Percentiles rank a stretch among this genome's conserved stretches.
phyloP scores from a whole-genome alignment of 257 asterid genomes.

The Solanum boliviense region DNA sequence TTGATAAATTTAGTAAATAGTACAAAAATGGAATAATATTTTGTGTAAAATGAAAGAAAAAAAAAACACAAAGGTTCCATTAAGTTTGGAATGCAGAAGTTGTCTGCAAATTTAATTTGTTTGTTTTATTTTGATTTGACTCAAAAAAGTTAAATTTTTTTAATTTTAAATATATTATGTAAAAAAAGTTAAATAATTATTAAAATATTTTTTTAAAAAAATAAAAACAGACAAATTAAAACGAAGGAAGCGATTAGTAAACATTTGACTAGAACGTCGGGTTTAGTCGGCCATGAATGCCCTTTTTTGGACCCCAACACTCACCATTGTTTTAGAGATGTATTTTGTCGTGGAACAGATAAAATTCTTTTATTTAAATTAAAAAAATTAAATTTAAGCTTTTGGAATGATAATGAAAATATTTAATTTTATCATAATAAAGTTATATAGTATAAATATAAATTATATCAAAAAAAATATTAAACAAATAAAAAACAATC shows the following conservation, averaged over 20 bases:
- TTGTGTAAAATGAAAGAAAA: background rate
- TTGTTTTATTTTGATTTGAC: background rate
- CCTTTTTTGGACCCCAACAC: background rate
- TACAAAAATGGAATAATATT: background rate
- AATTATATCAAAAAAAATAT: too few relatives aligned
- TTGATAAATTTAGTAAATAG: background rate
- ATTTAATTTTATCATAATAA: too few relatives aligned
- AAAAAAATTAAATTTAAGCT: too few relatives aligned
- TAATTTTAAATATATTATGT: background rate
- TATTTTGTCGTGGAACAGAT: background rate
- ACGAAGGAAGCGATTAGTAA: background rate
- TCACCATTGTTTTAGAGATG: background rate
- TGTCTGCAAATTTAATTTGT: background rate
- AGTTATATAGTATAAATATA: too few relatives aligned
- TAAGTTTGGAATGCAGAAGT: background rate
- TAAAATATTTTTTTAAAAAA: background rate
- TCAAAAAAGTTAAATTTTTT: background rate
- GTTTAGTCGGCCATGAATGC: background rate
- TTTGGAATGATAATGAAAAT: too few relatives aligned
- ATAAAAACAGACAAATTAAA: background rate
- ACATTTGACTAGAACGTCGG: background rate
- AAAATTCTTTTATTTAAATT: background rate
- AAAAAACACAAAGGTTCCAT: background rate
- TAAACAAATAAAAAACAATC: too few relatives aligned
- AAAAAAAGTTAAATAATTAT: background rate